Conservation (phyloP, 768 basidiomycete species). For the Hypsizygus marmoreus region DNA sequence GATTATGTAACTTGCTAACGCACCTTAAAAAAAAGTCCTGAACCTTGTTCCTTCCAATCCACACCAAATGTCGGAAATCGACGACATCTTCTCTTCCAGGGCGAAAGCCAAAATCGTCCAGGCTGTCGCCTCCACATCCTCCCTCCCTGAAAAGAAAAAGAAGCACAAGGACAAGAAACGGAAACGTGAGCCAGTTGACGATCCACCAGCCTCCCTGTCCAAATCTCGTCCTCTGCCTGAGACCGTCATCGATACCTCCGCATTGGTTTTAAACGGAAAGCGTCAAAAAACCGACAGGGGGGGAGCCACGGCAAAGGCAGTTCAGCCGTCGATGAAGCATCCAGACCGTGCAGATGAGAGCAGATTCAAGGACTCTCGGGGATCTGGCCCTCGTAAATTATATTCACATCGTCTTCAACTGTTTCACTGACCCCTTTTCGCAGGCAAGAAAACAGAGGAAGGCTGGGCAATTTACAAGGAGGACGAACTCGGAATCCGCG, state of each 20-base stretch:
- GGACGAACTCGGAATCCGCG: constrained; percentile 73
- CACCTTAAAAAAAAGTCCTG: constrained; percentile 6
- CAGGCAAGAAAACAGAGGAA: constrained; percentile 79
- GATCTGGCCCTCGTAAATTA: constrained; percentile 65
- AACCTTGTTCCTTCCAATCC: constrained; percentile 16
- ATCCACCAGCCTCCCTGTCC: constrained; percentile 17
- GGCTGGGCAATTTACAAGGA: constrained; percentile 82
- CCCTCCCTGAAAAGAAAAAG: constrained; percentile 43
- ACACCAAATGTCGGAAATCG: constrained; percentile 77
- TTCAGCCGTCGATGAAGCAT: constrained; percentile 23
- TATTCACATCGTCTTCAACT: constrained; percentile 5
- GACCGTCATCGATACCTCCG: constrained; percentile 69
- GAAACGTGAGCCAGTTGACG: constrained; percentile 19
- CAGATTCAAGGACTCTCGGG: constrained; percentile 75
- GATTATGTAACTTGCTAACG: constrained; percentile 12
- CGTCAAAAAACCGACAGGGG: constrained; percentile 32
- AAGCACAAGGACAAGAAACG: constrained; percentile 46
- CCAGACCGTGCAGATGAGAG: constrained; percentile 39
- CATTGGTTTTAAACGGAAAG: constrained; percentile 32
- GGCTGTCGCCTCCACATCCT: constrained; percentile 28
- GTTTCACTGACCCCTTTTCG: constrained; percentile 13
- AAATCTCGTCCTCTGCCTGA: constrained; percentile 51
- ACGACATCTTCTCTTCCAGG: constrained; percentile 76
- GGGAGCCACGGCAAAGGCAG: constrained; percentile 2
- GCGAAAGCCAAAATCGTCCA: constrained; percentile 31